Percentiles rank a stretch among this genome's conserved stretches.
These are phyloP conservation scores for Ophiocordyceps unilateralis DNA, from an alignment of 2,329 filamentous ascomycete genomes.

Conservation along the genomic window DNA sequence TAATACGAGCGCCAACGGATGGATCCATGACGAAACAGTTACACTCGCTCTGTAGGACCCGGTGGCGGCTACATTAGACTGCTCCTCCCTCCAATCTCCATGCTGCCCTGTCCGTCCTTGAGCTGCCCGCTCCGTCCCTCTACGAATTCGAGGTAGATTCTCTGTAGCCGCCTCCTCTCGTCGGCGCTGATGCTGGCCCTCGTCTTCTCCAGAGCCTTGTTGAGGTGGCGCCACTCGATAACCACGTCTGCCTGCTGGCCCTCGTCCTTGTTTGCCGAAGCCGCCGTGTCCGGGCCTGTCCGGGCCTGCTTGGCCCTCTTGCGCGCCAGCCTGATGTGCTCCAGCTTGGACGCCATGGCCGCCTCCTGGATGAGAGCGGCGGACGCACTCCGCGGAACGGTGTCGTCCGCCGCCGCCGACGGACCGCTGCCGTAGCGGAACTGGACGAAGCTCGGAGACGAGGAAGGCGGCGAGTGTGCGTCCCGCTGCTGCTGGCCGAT, in stretches of 20 bases:
- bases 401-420: constrained; percentile 18
- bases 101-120: constrained; percentile 80
- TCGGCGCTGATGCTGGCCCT: constrained; percentile 66
- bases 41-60: too few relatives aligned
- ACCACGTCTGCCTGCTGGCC: constrained; percentile 48
- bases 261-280: constrained; percentile 11
- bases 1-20: too few relatives aligned
- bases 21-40: too few relatives aligned
- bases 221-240: constrained; percentile 70
- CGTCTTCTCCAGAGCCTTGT: constrained; percentile 59
- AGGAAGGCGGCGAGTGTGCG: constrained; percentile 7
- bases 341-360: constrained; percentile 64
- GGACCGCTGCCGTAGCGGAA: constrained; percentile 62
- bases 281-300: constrained; percentile 8
- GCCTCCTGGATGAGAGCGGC: constrained; percentile 56
- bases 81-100: constrained; percentile 79
- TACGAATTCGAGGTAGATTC: constrained; percentile 87
- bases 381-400: constrained; percentile 30
- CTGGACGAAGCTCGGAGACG: constrained; percentile 52
- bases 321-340: constrained; percentile 57
- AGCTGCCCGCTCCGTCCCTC: constrained; percentile 87
- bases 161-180: constrained; percentile 55
- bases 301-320: constrained; percentile 24
- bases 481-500: constrained; percentile 15
- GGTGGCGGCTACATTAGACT: constrained; percentile 94